Conservation (phyloP, 768 basidiomycete genomes). For the Tylopilus cervinicoccineus region DNA sequence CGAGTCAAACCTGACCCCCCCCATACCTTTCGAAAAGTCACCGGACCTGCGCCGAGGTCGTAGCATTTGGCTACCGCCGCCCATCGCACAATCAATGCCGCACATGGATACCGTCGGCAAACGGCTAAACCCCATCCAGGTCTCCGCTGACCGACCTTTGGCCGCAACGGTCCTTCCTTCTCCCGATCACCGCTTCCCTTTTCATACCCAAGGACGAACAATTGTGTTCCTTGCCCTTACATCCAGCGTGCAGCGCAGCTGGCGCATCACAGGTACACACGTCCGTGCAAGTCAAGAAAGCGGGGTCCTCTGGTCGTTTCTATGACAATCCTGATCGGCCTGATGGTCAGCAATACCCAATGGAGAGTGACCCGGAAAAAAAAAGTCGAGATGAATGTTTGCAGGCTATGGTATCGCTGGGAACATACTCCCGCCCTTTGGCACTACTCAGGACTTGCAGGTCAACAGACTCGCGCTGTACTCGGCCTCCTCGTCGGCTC, state of each 20-base stretch:
- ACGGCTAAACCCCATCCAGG: conserved; percentile 1
- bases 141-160: neutral
- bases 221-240: neutral
- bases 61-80: neutral
- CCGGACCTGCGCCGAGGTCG: neutral
- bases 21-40: no score
- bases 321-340: neutral
- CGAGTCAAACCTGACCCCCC: no score
- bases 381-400: no score
- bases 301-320: neutral
- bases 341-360: neutral
- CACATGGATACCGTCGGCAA: neutral
- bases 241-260: neutral
- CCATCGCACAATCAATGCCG: neutral
- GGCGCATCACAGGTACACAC: neutral
- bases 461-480: no score
- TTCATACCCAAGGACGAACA: neutral
- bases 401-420: no score
- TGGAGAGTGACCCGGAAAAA: neutral
- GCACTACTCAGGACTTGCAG: no score
- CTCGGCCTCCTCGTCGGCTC: no score
- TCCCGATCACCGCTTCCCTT: neutral
- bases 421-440: no score
- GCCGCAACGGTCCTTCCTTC: neutral
- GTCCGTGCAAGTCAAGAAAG: neutral